These are phyloP conservation scores for Aspergillus cristatus DNA, from an alignment of 495 filamentous ascomycete species.

Conservation along the genomic window DNA sequence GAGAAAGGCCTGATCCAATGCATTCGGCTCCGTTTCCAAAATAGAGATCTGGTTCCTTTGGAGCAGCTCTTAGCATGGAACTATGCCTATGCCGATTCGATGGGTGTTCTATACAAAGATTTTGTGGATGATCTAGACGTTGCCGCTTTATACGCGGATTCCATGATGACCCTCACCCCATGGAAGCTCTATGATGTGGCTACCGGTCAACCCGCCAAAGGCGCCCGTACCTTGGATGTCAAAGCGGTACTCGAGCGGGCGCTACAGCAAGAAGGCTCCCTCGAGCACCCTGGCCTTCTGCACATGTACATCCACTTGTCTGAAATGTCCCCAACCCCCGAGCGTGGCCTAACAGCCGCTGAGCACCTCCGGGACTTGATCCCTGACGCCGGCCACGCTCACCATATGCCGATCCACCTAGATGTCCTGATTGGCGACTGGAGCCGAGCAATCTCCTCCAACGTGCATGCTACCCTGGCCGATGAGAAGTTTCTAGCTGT, in stretches of 20 bases:
- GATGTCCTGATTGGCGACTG: constrained; percentile 58
- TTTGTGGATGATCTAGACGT: constrained; percentile 47
- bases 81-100: constrained; percentile 45
- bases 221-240: constrained; percentile 43
- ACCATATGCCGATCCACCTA: constrained; percentile 61
- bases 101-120: constrained; percentile 41
- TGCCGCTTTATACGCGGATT: constrained; percentile 49
- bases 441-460: constrained; percentile 44
- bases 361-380: constrained; percentile 49
- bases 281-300: constrained; percentile 46
- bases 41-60: constrained; percentile 9
- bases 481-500: constrained; percentile 46
- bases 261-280: constrained; percentile 28
- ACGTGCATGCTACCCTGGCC: constrained; percentile 42
- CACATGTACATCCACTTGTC: constrained; percentile 62
- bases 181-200: constrained; percentile 51
- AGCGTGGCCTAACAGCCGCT: constrained; percentile 42
- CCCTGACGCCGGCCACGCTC: constrained; percentile 53
- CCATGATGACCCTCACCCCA: constrained; percentile 56
- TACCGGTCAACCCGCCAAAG: constrained; percentile 43
- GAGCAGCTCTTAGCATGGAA: constrained; percentile 39
- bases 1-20: constrained; percentile 48
- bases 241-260: constrained; percentile 42
- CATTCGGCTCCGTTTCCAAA: constrained; percentile 42
- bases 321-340: constrained; percentile 56